Evolutionary conservation across 148 eudicot species (phyloP).

Genomic region (Simmondsia chinensis): DNA sequence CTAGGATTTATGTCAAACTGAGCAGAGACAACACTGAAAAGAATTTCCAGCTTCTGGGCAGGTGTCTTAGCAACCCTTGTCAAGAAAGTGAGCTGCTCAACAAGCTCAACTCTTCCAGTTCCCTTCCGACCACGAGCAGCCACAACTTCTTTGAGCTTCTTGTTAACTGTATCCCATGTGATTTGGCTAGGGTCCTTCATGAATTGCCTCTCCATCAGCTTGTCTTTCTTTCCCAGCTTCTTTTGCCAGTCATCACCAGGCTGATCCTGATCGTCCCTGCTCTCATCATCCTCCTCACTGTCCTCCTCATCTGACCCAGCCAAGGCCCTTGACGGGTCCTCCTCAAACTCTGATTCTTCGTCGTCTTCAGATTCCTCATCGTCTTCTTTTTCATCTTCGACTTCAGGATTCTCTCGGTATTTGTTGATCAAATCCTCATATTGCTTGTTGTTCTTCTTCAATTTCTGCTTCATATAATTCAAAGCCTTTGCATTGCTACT

Average conservation of each 20-base stretch:
- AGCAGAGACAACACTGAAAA: constrained; percentile 75
- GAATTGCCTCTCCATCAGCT: constrained; percentile 61
- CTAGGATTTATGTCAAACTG: constrained; percentile 84
- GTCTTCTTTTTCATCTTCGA: constrained; percentile 30
- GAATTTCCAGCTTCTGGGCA: constrained; percentile 89
- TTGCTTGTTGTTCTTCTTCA: constrained; percentile 82
- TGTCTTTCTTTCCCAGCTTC: constrained; percentile 53
- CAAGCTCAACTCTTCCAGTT: constrained; percentile 75
- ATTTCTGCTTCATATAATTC: constrained; percentile 82
- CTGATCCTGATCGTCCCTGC: constrained; percentile 11
- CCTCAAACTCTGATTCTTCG: constrained; percentile 24
- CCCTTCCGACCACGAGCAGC: constrained; percentile 89
- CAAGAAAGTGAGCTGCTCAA: constrained; percentile 87
- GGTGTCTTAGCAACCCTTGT: constrained; percentile 91
- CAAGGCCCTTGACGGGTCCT: constrained; percentile 20
- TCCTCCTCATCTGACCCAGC: constrained; percentile 30
- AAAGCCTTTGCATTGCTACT: constrained; percentile 74
- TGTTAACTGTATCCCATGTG: constrained; percentile 77
- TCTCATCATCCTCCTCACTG: constrained; percentile 23
- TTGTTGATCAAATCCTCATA: constrained; percentile 62
- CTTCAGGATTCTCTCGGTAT: constrained; percentile 70
- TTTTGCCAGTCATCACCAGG: constrained; percentile 42
- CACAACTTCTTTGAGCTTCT: constrained; percentile 76
- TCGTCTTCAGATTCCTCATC: constrained; percentile 30
- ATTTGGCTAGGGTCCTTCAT: constrained; percentile 32